Conservation (phyloP, 1,284 basidiomycete genomes). For the Cryptococcus sp. region DNA sequence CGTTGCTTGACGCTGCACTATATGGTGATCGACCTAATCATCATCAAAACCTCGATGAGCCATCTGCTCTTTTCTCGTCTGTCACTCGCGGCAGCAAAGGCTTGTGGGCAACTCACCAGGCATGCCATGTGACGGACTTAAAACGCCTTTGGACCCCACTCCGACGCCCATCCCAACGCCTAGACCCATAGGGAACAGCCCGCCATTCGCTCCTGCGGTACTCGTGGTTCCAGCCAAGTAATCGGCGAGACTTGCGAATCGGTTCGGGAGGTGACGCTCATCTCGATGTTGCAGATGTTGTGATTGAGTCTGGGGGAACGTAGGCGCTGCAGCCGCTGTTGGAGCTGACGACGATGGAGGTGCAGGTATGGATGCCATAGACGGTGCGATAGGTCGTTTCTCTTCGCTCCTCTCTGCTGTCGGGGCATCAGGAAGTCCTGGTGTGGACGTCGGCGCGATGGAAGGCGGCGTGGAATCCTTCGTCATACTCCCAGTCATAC, state of each 20-base stretch:
- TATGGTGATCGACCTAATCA: background rate
- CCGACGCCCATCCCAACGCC: slow-evolving; percentile 13
- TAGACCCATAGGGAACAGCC: slow-evolving; percentile 14
- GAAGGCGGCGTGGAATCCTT: too few relatives aligned
- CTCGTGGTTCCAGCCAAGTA: slow-evolving; percentile 26
- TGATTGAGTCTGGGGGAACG: background rate
- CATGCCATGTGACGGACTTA: slow-evolving; percentile 1
- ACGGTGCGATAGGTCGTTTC: background rate
- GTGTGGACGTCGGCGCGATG: too few relatives aligned
- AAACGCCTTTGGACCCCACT: slow-evolving; percentile 1
- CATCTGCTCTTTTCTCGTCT: background rate
- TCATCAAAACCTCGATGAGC: background rate
- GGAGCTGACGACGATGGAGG: background rate
- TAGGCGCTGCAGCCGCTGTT: background rate
- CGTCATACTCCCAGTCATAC: too few relatives aligned
- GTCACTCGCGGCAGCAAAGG: background rate
- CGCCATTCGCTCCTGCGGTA: slow-evolving; percentile 17
- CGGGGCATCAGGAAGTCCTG: too few relatives aligned
- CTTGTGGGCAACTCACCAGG: background rate
- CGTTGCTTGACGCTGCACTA: background rate
- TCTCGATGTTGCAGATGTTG: slow-evolving; percentile 5
- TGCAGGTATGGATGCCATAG: background rate
- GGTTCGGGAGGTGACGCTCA: slow-evolving; percentile 1
- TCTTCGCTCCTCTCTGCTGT: background rate
- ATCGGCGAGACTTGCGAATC: slow-evolving; percentile 35